phyloP scores from a whole-genome alignment of 2,329 filamentous ascomycete genomes.

The Diaporthe helianthi region DNA sequence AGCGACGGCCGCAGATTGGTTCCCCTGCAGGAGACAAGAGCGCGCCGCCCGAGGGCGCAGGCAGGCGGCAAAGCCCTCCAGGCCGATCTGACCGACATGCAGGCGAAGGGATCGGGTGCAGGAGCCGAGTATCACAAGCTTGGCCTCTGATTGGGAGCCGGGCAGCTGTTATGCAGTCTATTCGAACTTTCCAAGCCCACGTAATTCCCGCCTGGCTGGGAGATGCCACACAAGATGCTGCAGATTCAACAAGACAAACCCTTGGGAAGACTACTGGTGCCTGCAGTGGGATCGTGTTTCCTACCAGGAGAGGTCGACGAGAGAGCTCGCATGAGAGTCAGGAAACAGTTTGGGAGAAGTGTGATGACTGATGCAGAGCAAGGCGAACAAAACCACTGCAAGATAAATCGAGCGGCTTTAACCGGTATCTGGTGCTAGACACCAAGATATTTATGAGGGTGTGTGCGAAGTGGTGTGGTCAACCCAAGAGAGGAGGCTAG shows the following conservation, averaged over 20 bases:
- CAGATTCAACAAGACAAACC: constrained; percentile 2
- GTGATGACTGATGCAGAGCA: neutral
- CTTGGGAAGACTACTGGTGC: neutral
- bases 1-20: constrained; percentile 18
- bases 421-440: neutral
- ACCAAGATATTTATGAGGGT: neutral
- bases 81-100: constrained; percentile 32
- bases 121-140: constrained; percentile 20
- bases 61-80: constrained; percentile 31
- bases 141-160: constrained; percentile 31
- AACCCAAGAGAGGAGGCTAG: constrained; percentile 11
- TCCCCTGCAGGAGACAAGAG: constrained; percentile 8
- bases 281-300: neutral
- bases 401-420: neutral
- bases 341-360: neutral
- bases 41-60: constrained; percentile 16
- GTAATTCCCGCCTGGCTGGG: too few species aligned
- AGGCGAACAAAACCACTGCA: neutral
- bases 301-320: neutral
- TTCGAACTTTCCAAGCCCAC: too few species aligned
- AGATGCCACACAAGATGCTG: neutral
- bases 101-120: constrained; percentile 29
- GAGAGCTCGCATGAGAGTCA: neutral
- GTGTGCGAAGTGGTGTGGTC: constrained; percentile 4
- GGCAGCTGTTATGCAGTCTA: constrained; percentile 22